phyloP scores from a whole-genome alignment of 1,284 basidiomycete species.

The Sporisorium sorghi region DNA sequence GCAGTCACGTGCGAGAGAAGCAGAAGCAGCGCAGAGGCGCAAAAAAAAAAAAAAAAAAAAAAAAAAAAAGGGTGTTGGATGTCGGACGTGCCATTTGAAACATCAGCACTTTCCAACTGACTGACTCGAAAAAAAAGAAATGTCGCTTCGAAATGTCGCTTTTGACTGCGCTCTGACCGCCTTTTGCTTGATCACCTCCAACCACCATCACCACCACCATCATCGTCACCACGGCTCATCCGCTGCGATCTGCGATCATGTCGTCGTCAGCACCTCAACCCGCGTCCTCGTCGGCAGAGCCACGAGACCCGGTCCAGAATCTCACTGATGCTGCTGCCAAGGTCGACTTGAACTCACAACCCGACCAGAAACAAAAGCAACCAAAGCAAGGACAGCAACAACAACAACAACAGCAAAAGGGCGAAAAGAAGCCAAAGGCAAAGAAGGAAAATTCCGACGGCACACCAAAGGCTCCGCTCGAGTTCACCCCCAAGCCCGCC shows the following conservation, averaged over 20 bases:
- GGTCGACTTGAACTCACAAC: constrained; percentile 43
- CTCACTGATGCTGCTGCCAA: constrained; percentile 52
- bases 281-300: constrained; percentile 52
- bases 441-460: constrained; percentile 45
- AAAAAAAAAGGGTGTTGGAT: constrained; percentile 2
- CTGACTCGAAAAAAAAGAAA: constrained; percentile 13
- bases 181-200: neutral
- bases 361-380: constrained; percentile 27
- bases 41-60: constrained; percentile 1
- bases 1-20: constrained; percentile 31
- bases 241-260: constrained; percentile 20
- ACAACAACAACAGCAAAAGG: constrained; percentile 47
- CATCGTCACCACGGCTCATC: no score
- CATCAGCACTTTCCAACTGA: constrained; percentile 6
- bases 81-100: constrained; percentile 9
- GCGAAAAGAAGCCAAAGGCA: constrained; percentile 59
- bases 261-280: constrained; percentile 53
- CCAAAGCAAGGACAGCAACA: constrained; percentile 22
- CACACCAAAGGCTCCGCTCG: constrained; percentile 54
- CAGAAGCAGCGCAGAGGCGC: no score
- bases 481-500: constrained; percentile 82
- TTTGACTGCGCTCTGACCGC: constrained; percentile 16
- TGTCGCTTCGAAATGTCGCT: neutral
- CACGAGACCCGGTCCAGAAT: constrained; percentile 46
- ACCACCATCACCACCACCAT: constrained; percentile 8